Percentiles rank a stretch among this genome's conserved stretches.
Evolutionary conservation across 2,329 filamentous ascomycete genomes (phyloP).

Genomic region (Tolypocladium paradoxum): DNA sequence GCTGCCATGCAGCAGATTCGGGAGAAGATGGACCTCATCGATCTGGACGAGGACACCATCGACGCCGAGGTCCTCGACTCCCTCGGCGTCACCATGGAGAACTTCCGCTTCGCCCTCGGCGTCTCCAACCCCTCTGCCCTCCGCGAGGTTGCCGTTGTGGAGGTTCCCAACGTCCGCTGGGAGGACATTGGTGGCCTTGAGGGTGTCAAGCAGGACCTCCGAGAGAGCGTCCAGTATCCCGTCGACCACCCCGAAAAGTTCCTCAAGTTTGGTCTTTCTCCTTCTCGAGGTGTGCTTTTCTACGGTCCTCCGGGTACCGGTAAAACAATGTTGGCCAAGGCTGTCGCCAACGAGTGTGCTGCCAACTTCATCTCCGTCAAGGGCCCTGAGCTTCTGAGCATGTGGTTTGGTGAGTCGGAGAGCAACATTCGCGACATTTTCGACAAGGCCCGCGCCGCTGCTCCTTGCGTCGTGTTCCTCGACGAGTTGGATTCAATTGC

Average conservation of each 20-base stretch:
- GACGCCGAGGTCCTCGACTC: conserved; percentile 98
- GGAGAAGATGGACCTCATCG: conserved; percentile 99
- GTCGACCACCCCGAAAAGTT: conserved; percentile 99
- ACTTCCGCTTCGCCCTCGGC: conserved; percentile 97
- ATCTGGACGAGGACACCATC: conserved; percentile 97
- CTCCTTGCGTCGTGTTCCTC: conserved; percentile 96
- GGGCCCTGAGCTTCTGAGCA: conserved; percentile 93
- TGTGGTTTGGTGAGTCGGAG: conserved; percentile 99
- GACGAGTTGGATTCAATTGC: conserved; percentile 98
- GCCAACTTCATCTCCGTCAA: conserved; percentile 99
- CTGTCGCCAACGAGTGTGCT: conserved; percentile 96
- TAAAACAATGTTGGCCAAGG: conserved; percentile 99
- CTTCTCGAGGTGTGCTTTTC: conserved; percentile 96
- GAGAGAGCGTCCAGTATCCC: conserved; percentile 97
- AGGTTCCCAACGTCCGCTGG: conserved; percentile 98
- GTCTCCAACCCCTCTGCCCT: conserved; percentile 98
- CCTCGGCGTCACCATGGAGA: conserved; percentile 97
- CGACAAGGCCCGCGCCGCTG: conserved; percentile 96
- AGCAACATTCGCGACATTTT: conserved; percentile 99
- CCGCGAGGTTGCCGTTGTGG: conserved; percentile 96
- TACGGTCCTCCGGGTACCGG: conserved; percentile 98
- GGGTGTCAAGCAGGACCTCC: conserved; percentile 97
- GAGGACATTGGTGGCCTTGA: conserved; percentile 99
- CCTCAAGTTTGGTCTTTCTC: conserved; percentile 98
- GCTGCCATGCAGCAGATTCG: conserved; percentile 99